Evolutionary conservation across 768 basidiomycete species (phyloP).

Genomic region (Russula brevipes): DNA sequence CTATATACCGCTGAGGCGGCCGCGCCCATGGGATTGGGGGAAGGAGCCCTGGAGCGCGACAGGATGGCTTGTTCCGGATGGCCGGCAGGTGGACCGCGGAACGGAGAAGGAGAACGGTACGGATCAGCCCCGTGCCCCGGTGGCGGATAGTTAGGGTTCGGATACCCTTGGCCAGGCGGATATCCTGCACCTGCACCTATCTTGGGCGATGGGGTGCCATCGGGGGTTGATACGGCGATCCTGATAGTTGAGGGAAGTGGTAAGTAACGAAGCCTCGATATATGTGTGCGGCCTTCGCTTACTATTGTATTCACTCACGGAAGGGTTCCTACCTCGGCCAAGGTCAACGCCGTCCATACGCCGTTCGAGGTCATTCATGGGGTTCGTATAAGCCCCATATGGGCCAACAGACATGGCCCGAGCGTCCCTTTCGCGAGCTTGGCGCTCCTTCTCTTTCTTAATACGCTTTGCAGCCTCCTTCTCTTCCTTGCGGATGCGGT

Average conservation of each 20-base stretch:
- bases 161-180: conserved; percentile 13
- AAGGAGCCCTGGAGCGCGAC: conserved; percentile 41
- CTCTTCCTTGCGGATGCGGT: conserved; percentile 51
- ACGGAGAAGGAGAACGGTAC: conserved; percentile 33
- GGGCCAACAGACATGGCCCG: conserved; percentile 3
- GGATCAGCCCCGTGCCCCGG: conserved; percentile 6
- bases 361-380: conserved; percentile 36
- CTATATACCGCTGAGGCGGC: conserved; percentile 4
- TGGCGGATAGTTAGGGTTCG: conserved; percentile 6
- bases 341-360: conserved; percentile 31
- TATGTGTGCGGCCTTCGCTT: conserved; percentile 20
- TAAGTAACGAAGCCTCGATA: conserved; percentile 27
- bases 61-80: conserved; percentile 31
- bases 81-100: conserved; percentile 36
- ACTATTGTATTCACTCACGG: conserved; percentile 19
- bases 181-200: conserved; percentile 16
- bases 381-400: conserved; percentile 27
- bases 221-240: conserved; percentile 25
- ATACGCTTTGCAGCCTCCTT: conserved; percentile 39
- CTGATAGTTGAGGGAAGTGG: conserved; percentile 23
- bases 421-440: conserved; percentile 48
- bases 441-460: conserved; percentile 44
- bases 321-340: background rate
- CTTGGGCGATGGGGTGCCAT: conserved; percentile 22
- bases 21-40: conserved; percentile 42